Percentiles rank a stretch among this genome's conserved stretches.
phyloP scores from a whole-genome alignment of 1,284 basidiomycete genomes.

The Tilletia setariae region DNA sequence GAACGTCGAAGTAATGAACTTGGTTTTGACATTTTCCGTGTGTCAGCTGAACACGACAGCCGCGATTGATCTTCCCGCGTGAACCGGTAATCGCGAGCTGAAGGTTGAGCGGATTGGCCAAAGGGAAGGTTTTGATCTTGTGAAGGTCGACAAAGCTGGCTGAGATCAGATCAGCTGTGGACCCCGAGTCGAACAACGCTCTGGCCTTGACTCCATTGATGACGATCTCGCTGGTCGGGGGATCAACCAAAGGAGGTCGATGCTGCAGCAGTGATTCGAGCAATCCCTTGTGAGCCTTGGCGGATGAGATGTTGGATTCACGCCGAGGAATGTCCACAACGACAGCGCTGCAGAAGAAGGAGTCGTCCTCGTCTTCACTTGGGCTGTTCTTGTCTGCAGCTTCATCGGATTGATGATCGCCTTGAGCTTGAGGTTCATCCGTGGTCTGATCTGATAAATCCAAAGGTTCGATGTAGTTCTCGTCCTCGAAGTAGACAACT shows the following conservation, averaged over 20 bases:
- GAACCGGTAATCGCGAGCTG: constrained; percentile 9
- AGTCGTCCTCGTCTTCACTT: too few relatives aligned
- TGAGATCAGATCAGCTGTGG: not conserved
- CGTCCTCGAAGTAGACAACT: not conserved
- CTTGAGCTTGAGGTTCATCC: not conserved
- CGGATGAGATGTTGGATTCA: not conserved
- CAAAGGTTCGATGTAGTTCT: not conserved
- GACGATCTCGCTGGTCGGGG: not conserved
- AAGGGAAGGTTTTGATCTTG: not conserved
- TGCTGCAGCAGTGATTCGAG: not conserved
- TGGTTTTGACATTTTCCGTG: not conserved
- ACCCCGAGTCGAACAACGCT: not conserved
- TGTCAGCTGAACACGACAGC: not conserved
- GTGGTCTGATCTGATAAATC: not conserved
- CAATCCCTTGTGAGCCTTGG: not conserved
- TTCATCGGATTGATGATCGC: not conserved
- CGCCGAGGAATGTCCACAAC: too few relatives aligned
- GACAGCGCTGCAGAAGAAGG: too few relatives aligned
- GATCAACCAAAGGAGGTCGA: not conserved
- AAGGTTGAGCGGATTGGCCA: not conserved
- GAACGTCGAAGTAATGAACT: not conserved
- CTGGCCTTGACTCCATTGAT: not conserved
- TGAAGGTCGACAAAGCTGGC: not conserved
- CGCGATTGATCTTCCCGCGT: constrained; percentile 2
- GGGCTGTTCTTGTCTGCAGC: too few relatives aligned